A percentile compares a stretch with the other conserved stretches of the same genome.
These are phyloP conservation scores for Phtheirospermum japonicum DNA, from an alignment of 257 asterid species.

Conservation along the genomic window DNA sequence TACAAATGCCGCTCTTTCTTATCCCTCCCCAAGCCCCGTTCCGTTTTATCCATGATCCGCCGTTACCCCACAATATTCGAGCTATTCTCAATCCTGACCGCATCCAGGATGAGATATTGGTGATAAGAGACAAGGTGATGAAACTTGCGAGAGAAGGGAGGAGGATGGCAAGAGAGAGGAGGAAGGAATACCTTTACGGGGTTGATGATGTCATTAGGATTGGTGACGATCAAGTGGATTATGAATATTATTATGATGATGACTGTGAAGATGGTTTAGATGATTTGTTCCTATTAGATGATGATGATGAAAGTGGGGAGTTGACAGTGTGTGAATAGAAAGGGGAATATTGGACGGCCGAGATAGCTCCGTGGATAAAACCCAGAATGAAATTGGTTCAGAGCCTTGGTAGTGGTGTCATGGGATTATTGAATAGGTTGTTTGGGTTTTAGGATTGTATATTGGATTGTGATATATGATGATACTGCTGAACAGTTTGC, in stretches of 20 bases:
- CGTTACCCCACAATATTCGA: constrained; percentile 89
- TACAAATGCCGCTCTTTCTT: constrained; percentile 73
- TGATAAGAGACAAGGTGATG: constrained; percentile 55
- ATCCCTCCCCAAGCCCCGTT: constrained; percentile 54
- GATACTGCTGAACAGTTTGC: no score
- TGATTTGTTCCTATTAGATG: constrained; percentile 64
- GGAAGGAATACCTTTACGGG: constrained; percentile 29
- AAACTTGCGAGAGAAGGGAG: constrained; percentile 67
- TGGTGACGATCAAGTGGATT: constrained; percentile 23
- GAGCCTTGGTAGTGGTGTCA: constrained; percentile 81
- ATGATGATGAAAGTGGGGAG: constrained; percentile 31
- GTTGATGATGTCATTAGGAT: constrained; percentile 14
- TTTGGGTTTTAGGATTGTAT: no score
- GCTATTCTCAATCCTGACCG: constrained; percentile 65
- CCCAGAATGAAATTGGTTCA: constrained; percentile 28
- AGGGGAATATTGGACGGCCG: constrained; percentile 60
- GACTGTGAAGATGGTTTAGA: constrained; percentile 68
- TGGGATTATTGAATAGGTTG: no score
- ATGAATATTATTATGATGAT: constrained; percentile 22
- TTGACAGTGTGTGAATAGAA: constrained; percentile 30
- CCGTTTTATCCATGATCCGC: constrained; percentile 62
- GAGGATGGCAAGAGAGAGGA: constrained; percentile 66
- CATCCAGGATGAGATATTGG: constrained; percentile 52
- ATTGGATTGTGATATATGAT: no score
- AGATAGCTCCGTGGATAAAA: constrained; percentile 28